Base-by-base conservation (phyloP, 345 rosid genomes). In the Erysimum cheiranthoides region DNA sequence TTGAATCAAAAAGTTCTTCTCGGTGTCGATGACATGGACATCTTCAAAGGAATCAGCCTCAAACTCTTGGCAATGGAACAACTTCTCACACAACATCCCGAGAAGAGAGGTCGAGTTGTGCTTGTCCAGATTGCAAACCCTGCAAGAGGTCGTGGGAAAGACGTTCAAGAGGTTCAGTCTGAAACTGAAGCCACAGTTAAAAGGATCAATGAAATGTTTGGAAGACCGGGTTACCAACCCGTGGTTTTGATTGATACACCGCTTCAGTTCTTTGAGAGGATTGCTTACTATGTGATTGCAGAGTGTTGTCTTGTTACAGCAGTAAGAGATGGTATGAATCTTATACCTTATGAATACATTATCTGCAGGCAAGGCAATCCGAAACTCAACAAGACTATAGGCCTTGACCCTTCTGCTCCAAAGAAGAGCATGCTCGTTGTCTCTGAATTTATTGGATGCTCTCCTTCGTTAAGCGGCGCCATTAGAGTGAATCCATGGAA, bases 11-110 rank as follows among this genome's bases (percentile, higher is more conserved):
- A 85, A 28, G 92, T 93, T 47, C 59, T 93, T 84, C 92, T 93
- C 0, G 97, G 98, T 49, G 98, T 93, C 0, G 98, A 93, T 78
- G 98, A 93, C 78, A 93, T 93, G 98, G 98, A 93, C 84, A 89
- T 93, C 52, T 93, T 93, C 50, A 93, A 93, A 77, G 98, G 97
- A 66, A 91, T 93, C 71, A 93, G 97, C 77, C 81, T 93, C 80
- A 93, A 93, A 51, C 95, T 94, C 45, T 77, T 94, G 85, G 98
- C 98, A 13, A 87, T 94, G 97, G 98, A 92, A 68, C 97, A 90
- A 62, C 82, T 92, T 78, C 95, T 94, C 53, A 74, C 66, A 13
- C 96, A 92, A 71, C 96, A 88, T 81, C 92, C 87, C 0, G 85
- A 80, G 10, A 87, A 83, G 71, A 77, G 79, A 62, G 93, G 96